Base-by-base conservation (phyloP, 768 basidiomycete genomes). In the Pleurotus tuoliensis region DNA sequence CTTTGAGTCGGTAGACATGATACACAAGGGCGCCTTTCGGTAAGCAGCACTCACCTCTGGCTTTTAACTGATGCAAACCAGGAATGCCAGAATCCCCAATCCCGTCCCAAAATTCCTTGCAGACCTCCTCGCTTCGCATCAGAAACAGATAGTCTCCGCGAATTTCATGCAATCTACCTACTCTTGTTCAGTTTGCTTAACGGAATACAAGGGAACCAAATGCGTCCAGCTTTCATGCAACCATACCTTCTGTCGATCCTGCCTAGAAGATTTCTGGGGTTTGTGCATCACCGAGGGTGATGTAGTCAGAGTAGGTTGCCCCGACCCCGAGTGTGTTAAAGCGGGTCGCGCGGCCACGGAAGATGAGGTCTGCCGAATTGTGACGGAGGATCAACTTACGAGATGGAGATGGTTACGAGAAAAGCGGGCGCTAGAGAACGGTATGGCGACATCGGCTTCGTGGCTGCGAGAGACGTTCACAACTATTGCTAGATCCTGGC, bases 241-340 rank as follows among this genome's bases (percentile, higher is more conserved):
- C 1, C 94, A 95, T 67, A 80, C 94, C 11, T 95, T 94, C 67
- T 96, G 94, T 67, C 81, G 83, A n/a, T 68, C 79, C 6, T 96
- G 94, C 65, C 69, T 96, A 24, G 76, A 77, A 52, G 86, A 88
- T 51, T 94, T 90, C 66, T 97, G 93, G 93, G 77, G 79, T 44
- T 67, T 93, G 49, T 88, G 87, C 61, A 88, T 97, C 53, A 73
- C 71, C 47, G 92, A 95, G 66, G 94, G 94, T 5, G 85, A 88
- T 57, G 73, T 93, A 12, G 79, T 76, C 27, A 77, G 78, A 16
- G 93, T 97, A 1, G 81, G 87, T 0, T 97, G 94, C 66, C 90
- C 94, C 1, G 87, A 92, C 63, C 83, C 85, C 1, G 76, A 74
- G 37, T 97, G 94, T 63, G 82, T 89, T n/a, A 92, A 91, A 64